Percentiles rank a stretch among this genome's conserved stretches.
These are phyloP conservation scores for Pythium scleroteichum DNA, from an alignment of 352 stramenopile genomes.

Conservation along the genomic window DNA sequence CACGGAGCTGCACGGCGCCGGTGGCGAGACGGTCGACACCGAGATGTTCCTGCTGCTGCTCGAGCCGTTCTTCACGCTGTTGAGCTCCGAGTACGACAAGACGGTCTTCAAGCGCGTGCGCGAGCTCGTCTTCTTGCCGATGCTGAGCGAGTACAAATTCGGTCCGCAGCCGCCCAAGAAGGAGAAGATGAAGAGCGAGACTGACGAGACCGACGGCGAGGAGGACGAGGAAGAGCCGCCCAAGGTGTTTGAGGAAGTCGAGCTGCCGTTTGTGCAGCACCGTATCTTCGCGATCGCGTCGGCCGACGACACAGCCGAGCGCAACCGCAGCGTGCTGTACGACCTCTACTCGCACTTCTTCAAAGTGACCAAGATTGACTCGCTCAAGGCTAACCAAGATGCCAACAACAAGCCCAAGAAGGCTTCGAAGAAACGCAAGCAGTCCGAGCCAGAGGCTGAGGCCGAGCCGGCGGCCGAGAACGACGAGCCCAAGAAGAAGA, in stretches of 20 bases:
- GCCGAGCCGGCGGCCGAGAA: not conserved
- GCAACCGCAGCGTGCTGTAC: slow-evolving; percentile 79
- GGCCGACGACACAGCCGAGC: slow-evolving; percentile 71
- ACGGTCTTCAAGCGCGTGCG: slow-evolving; percentile 78
- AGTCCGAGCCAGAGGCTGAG: slow-evolving; percentile 9
- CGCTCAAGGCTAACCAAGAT: slow-evolving; percentile 55
- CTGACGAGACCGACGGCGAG: slow-evolving; percentile 35
- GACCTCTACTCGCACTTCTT: slow-evolving; percentile 80
- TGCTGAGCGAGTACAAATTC: slow-evolving; percentile 74
- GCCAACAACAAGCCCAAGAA: slow-evolving; percentile 23
- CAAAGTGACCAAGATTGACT: slow-evolving; percentile 69
- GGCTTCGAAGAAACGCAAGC: slow-evolving; percentile 34
- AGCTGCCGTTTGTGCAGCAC: slow-evolving; percentile 71
- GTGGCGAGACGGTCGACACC: slow-evolving; percentile 50
- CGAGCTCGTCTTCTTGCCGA: slow-evolving; percentile 70
- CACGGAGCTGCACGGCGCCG: slow-evolving; percentile 58
- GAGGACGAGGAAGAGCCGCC: slow-evolving; percentile 51
- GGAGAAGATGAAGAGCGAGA: slow-evolving; percentile 26
- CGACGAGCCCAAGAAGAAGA: slow-evolving; percentile 19
- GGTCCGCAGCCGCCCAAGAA: slow-evolving; percentile 45
- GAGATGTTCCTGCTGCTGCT: slow-evolving; percentile 70
- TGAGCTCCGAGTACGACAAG: slow-evolving; percentile 80
- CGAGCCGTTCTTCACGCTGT: slow-evolving; percentile 80
- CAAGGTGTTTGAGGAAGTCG: slow-evolving; percentile 67
- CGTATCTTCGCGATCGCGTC: slow-evolving; percentile 79